Conservation (phyloP, 2,329 filamentous ascomycete species). For the Aspergillus sp. region DNA sequence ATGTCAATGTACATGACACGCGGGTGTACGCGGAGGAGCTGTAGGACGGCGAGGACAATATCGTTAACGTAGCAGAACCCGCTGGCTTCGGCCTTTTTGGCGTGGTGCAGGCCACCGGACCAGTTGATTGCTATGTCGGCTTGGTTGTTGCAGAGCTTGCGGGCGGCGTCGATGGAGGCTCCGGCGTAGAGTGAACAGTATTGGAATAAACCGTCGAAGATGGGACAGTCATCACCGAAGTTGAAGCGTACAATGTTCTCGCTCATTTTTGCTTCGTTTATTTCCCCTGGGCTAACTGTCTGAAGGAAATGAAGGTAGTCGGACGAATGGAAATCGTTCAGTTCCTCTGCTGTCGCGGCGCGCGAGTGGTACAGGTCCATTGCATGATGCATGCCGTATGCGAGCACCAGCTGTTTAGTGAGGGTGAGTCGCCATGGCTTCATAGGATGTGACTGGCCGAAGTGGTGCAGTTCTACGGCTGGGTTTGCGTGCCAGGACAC, state of each 20-base stretch:
- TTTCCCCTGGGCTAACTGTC: constrained; percentile 68
- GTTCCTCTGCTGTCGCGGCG: constrained; percentile 81
- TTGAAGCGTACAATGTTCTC: constrained; percentile 68
- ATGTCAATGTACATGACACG: constrained; percentile 94
- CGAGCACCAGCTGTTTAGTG: constrained; percentile 90
- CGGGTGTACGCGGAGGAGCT: constrained; percentile 77
- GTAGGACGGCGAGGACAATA: constrained; percentile 89
- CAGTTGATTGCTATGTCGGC: constrained; percentile 97
- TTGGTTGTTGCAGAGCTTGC: constrained; percentile 80
- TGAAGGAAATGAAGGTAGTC: constrained; percentile 91
- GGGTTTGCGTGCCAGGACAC: constrained; percentile 97
- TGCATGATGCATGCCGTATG: constrained; percentile 91
- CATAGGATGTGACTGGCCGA: constrained; percentile 96
- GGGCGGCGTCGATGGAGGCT: constrained; percentile 84
- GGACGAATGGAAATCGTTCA: constrained; percentile 79
- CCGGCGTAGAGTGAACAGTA: constrained; percentile 94
- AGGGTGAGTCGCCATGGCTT: constrained; percentile 97
- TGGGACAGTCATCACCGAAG: constrained; percentile 88
- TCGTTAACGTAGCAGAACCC: constrained; percentile 99
- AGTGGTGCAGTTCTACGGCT: constrained; percentile 93
- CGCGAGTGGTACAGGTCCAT: constrained; percentile 93
- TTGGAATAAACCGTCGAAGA: constrained; percentile 93
- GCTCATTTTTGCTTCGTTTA: constrained; percentile 60
- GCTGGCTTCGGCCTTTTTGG: constrained; percentile 88
- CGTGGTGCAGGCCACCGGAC: constrained; percentile 95